These are phyloP conservation scores for Pyracantha coccinea DNA, from an alignment of 331 rosid species.

Conservation along the genomic window DNA sequence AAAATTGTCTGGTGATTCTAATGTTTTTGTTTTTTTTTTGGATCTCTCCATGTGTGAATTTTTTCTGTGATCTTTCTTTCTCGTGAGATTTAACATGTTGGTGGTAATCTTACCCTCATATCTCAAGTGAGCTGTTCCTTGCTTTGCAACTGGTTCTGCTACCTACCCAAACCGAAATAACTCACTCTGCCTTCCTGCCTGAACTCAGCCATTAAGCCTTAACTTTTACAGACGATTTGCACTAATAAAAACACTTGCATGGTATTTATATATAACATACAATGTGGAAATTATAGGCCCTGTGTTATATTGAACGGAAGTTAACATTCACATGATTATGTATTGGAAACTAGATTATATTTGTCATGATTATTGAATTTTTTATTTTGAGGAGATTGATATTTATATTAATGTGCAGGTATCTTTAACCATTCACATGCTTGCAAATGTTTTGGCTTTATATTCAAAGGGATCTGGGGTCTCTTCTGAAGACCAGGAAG, in stretches of 20 bases:
- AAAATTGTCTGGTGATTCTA: not conserved
- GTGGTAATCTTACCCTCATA: not conserved
- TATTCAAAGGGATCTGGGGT: constrained; percentile 60
- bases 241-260: not conserved
- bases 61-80: not conserved
- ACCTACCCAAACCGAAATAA: not conserved
- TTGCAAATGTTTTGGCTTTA: constrained; percentile 62
- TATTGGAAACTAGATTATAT: not conserved
- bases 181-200: not conserved
- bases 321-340: not conserved
- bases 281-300: not conserved
- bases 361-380: not conserved
- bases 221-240: not conserved
- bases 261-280: not conserved
- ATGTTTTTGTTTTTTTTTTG: not conserved
- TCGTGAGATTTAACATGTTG: not conserved
- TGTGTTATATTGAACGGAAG: not conserved
- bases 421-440: constrained; percentile 46
- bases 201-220: not conserved
- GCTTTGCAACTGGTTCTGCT: not conserved
- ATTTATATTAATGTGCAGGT: constrained; percentile 42
- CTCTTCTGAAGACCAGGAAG: constrained; percentile 47
- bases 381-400: too few species aligned
- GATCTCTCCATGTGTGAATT: not conserved
- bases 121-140: not conserved